phyloP scores from a whole-genome alignment of 2,329 filamentous ascomycete genomes.

The Colletotrichum tofieldiae region DNA sequence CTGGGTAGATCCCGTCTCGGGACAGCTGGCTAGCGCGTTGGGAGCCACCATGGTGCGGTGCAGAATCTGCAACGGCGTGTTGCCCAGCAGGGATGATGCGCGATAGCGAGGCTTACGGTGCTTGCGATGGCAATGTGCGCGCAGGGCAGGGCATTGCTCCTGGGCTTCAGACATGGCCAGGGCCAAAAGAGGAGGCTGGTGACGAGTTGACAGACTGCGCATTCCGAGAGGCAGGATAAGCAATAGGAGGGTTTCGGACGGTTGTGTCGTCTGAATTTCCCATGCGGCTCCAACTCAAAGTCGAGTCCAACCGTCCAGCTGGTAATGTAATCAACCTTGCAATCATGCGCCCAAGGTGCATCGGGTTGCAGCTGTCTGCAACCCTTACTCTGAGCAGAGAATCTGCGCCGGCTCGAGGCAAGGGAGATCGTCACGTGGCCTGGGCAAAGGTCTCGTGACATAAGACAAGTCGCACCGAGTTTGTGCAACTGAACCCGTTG shows the following conservation, averaged over 20 bases:
- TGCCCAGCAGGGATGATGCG: constrained; percentile 3
- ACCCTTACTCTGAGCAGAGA: not conserved
- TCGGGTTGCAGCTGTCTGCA: not conserved
- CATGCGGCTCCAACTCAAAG: not conserved
- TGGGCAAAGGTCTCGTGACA: not conserved
- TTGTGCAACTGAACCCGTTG: too few species aligned
- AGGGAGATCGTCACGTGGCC: not conserved
- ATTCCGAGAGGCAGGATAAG: not conserved
- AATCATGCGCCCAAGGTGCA: not conserved
- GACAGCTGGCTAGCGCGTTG: constrained; percentile 17
- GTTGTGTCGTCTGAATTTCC: not conserved
- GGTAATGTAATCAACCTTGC: not conserved
- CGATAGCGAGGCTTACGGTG: not conserved
- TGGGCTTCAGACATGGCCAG: not conserved
- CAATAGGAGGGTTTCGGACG: not conserved
- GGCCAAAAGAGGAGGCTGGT: not conserved
- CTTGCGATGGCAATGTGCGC: not conserved
- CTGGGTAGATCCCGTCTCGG: constrained; percentile 35
- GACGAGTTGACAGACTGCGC: not conserved
- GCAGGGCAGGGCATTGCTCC: not conserved
- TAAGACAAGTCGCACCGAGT: not conserved
- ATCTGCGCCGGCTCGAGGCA: not conserved
- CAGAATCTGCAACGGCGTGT: constrained; percentile 10
- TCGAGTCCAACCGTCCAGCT: not conserved
- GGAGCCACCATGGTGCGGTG: constrained; percentile 4